Evolutionary conservation across 139 green algal species (phyloP).

Genomic region (Chlorella sp.): DNA sequence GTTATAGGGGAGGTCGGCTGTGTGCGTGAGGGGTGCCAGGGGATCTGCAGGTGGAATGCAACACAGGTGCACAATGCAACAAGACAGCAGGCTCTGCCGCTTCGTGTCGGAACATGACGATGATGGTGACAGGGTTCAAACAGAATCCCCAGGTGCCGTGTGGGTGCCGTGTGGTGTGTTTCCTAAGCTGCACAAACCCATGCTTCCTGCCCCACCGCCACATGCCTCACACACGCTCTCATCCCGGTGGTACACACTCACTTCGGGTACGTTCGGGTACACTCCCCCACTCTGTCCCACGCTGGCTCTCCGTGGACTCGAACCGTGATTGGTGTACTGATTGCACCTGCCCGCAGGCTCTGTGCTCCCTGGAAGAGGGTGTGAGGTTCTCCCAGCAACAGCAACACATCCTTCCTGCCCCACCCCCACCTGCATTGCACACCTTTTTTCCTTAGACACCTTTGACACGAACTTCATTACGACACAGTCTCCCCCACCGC

Average conservation of each 20-base stretch:
- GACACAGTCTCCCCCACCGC: background rate
- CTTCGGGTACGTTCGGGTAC: background rate
- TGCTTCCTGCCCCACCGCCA: background rate
- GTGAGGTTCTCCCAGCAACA: too few relatives aligned
- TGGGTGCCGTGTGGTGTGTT: background rate
- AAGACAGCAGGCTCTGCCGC: too few relatives aligned
- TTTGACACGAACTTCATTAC: too few relatives aligned
- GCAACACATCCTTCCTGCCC: background rate
- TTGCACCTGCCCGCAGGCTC: conserved; percentile 38
- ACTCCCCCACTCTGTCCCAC: too few relatives aligned
- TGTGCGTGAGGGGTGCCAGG: background rate
- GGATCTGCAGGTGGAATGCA: conserved; percentile 44
- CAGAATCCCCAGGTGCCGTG: background rate
- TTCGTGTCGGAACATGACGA: background rate
- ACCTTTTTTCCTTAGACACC: too few relatives aligned
- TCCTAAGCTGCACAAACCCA: too few relatives aligned
- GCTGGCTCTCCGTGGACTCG: background rate
- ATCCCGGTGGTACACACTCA: too few relatives aligned
- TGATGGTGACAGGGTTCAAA: background rate
- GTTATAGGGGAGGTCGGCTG: background rate
- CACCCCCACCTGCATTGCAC: background rate
- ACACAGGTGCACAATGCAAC: background rate
- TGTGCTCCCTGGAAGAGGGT: conserved; percentile 64
- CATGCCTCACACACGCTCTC: too few relatives aligned
- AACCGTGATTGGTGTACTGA: too few relatives aligned